Base-by-base conservation (phyloP, 2,329 filamentous ascomycete species). In the Fusarium denticulatum region DNA sequence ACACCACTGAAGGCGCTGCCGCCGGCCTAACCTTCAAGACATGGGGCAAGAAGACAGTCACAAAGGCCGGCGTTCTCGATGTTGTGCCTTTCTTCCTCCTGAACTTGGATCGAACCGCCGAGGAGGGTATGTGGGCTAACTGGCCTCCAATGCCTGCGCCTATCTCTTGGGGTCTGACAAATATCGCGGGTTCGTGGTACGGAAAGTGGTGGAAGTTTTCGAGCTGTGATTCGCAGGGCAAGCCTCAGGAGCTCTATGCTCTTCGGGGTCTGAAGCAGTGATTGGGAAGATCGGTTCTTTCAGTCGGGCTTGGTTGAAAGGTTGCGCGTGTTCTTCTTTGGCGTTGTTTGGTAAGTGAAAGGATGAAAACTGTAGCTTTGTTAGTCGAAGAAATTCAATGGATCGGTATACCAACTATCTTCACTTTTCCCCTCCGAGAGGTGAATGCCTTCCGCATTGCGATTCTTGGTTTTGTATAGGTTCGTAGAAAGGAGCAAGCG, bases 71-170 rank as follows among this genome's bases (percentile, higher is more conserved):
- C 34, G 83, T 86, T 42, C 82, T 86, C 24, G 89, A 91, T 67
- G 89, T 90, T 0, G 86, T 92, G 22, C 89, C 90, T 3, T 91
- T 92, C 75, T 91, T 92, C 82, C 78, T 92, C 63, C 80, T 91
- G 72, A 92, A 92, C 77, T 81, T 91, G 28, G 91, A 92, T 78
- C 80, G 83, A 46, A 89, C 86, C 7, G 85, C 83, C 20, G 91
- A 92, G 80, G 87, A 87, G 11, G 89, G 89, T 30, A 79, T 85
- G 76, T 92, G 90, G 89, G 84, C 83, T 18, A 85, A 86, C 74
- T 92, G 90, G 90, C 90, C 90, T 49, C 89, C 90, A 1, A 92
- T 92, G 83, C 90, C 90, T 2, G 84, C 83, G 10, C 86, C 88
- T 7, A 85, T 92, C 67, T 85, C 86, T 62, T 92, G 89, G 89